Conservation (phyloP, 257 asterid genomes). For the Rhazya stricta region DNA sequence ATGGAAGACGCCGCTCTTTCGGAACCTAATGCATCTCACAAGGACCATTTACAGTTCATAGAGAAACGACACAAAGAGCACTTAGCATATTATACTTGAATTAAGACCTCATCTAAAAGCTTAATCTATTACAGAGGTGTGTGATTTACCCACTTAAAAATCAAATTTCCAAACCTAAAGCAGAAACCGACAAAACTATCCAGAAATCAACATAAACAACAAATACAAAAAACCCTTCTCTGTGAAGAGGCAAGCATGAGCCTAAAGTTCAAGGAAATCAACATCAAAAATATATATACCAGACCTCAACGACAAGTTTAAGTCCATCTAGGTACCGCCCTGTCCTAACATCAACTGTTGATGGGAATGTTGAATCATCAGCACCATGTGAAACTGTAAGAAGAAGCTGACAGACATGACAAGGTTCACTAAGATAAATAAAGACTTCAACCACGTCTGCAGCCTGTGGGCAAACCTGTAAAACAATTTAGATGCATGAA, state of each 20-base stretch:
- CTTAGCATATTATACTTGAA: not conserved
- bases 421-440: constrained; percentile 90
- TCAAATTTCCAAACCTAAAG: not conserved
- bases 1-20: not conserved
- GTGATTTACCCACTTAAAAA: not conserved
- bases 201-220: not conserved
- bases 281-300: constrained; percentile 38
- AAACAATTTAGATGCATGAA: constrained; percentile 16
- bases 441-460: constrained; percentile 96
- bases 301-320: constrained; percentile 88
- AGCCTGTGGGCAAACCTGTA: constrained; percentile 79
- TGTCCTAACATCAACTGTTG: constrained; percentile 91
- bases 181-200: not conserved
- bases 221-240: not conserved
- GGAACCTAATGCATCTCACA: not conserved
- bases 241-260: not conserved
- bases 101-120: not conserved
- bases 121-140: not conserved
- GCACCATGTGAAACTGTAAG: constrained; percentile 90
- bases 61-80: not conserved
- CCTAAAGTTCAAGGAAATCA: constrained; percentile 27
- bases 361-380: constrained; percentile 93
- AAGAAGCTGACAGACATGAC: constrained; percentile 92
- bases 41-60: not conserved
- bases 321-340: constrained; percentile 87